These are phyloP conservation scores for Populus tremula DNA, from an alignment of 345 rosid genomes.

Conservation along the genomic window DNA sequence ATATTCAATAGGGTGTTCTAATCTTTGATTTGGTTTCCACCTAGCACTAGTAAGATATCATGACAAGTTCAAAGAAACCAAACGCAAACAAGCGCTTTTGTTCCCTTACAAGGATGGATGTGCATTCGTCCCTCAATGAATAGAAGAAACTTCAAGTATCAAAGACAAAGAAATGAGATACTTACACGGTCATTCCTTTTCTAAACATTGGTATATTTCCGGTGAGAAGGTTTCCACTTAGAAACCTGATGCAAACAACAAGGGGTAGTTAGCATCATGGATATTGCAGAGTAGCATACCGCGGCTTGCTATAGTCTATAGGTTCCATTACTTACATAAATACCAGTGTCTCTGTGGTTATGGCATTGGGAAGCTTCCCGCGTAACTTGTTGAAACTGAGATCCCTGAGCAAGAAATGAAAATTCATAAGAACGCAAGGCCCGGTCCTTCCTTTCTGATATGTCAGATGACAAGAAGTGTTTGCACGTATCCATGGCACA, in stretches of 20 bases:
- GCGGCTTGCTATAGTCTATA: not conserved
- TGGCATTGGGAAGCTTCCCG: slow-evolving; percentile 45
- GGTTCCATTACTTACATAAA: slow-evolving; percentile 41
- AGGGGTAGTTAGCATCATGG: not conserved
- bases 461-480: not conserved
- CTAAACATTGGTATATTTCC: slow-evolving; percentile 55
- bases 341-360: slow-evolving; percentile 28
- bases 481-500: not conserved
- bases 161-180: slow-evolving; percentile 4
- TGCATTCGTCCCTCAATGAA: not conserved
- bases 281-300: not conserved
- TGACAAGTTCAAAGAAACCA: not conserved
- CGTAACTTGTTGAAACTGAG: slow-evolving; percentile 58
- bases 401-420: slow-evolving; percentile 39
- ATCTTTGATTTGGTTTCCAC: not conserved
- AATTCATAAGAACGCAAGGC: not conserved
- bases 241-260: slow-evolving; percentile 38
- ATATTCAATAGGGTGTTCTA: not conserved
- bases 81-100: not conserved
- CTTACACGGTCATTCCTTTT: slow-evolving; percentile 53
- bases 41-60: not conserved
- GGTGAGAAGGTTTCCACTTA: slow-evolving; percentile 45
- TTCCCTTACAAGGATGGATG: too few species aligned
- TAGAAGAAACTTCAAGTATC: not conserved
- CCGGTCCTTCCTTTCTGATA: not conserved